Evolutionary conservation across 169 alveolate species (phyloP), one percentile per base, ranked within the genome.

Genomic region (Cryptosporidium meleagridis): DNA sequence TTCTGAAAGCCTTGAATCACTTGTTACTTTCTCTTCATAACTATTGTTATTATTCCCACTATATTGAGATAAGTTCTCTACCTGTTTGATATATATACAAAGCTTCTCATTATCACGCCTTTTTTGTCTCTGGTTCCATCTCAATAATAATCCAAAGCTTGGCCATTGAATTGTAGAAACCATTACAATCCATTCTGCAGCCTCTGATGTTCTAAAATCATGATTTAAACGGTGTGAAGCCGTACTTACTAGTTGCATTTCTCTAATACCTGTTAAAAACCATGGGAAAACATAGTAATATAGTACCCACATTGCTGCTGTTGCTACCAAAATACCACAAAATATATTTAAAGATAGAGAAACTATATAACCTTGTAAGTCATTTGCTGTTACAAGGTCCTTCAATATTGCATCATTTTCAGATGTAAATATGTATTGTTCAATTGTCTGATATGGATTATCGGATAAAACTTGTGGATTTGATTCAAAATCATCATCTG

Each of bases 71-170:
- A 91, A 18, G 91, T 70, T 18, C 26, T 85, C 91, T 7, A 92
- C 91, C 29, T 91, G 94, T 9, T 70, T 84, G 7, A 92, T 51
- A 71, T 92, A 91, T 7, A 92, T 84, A 10, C 92, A 86, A 62
- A 89, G 35, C 70, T 87, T 84, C 26, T 84, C 91, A 8, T 58
- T 67, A 18, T 85, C 59, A n/a, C 75, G 37, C 44, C 62, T 72
- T 62, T 51, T 87, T 62, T 92, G 92, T 52, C 91, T 84, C 8
- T 73, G 85, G 16, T 92, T 89, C 94, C 94, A 92, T 6, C 94
- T 65, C 48, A 92, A 87, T 61, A 92, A 33, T 21, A 92, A 48
- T n/a, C 94, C 94, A 65, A 85, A 86, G 23, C 69, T 52, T 7
- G 94, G 94, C 75, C 70, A 85, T 21, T 69, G 69, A 33, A 92